Conservation (phyloP, 371 early-diverging fungal species). For the Saksenaea vasiformis region DNA sequence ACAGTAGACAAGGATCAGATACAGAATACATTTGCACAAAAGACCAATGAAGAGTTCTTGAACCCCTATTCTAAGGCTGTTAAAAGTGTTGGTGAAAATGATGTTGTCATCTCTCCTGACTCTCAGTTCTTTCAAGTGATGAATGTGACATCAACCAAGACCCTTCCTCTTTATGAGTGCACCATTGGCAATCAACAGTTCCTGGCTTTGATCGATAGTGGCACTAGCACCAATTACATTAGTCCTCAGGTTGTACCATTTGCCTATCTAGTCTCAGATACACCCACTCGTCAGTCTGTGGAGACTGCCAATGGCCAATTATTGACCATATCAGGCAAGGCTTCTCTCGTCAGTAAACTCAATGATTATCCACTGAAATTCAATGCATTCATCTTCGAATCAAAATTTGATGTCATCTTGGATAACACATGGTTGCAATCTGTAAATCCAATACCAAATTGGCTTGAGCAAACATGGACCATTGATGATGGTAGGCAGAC, state of each 20-base stretch:
- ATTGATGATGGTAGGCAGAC: neutral
- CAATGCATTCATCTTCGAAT: neutral
- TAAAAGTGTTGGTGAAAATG: neutral
- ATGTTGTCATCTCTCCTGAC: neutral
- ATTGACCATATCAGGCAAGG: neutral
- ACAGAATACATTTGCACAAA: too few species aligned
- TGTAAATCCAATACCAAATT: neutral
- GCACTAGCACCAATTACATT: neutral
- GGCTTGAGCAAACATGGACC: neutral
- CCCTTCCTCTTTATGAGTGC: neutral
- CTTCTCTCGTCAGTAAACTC: neutral
- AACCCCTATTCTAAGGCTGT: neutral
- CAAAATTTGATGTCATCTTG: neutral
- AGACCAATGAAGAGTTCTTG: neutral
- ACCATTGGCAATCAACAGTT: neutral
- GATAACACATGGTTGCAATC: constrained; percentile 6
- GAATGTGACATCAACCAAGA: neutral
- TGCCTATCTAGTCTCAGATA: neutral
- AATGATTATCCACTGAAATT: neutral
- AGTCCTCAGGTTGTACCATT: neutral
- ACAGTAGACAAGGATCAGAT: too few species aligned
- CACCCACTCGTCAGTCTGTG: neutral
- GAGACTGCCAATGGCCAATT: neutral
- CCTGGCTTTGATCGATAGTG: neutral
- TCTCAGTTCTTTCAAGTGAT: neutral